Percentiles rank a stretch among this genome's conserved stretches.
phyloP scores from a whole-genome alignment of 1,284 basidiomycete species.

The Microstroma glucosiphilum region DNA sequence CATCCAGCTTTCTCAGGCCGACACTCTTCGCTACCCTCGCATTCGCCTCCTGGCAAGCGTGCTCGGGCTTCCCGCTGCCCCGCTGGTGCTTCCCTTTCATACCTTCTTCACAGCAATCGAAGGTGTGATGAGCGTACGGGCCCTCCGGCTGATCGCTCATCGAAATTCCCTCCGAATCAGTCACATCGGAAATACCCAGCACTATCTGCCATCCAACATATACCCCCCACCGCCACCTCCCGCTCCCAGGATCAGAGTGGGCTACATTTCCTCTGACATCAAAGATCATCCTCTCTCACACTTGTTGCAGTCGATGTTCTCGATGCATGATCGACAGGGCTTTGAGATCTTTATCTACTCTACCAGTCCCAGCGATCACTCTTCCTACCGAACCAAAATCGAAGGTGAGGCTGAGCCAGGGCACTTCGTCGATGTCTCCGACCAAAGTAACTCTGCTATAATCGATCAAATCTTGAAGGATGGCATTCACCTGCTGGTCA shows the following conservation, averaged over 20 bases:
- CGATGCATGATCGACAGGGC: slow-evolving; percentile 55
- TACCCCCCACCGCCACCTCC: slow-evolving; percentile 59
- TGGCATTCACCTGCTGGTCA: slow-evolving; percentile 60
- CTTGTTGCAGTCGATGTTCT: slow-evolving; percentile 62
- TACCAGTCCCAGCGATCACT: slow-evolving; percentile 58
- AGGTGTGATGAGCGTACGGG: slow-evolving; percentile 53
- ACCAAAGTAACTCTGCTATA: slow-evolving; percentile 54
- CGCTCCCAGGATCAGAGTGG: slow-evolving; percentile 56
- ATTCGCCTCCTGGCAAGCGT: slow-evolving; percentile 50
- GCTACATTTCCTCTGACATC: slow-evolving; percentile 62
- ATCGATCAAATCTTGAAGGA: slow-evolving; percentile 56
- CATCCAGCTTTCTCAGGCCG: slow-evolving; percentile 8
- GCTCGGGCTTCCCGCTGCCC: slow-evolving; percentile 54
- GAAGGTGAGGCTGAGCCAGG: slow-evolving; percentile 53
- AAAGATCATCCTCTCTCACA: slow-evolving; percentile 63
- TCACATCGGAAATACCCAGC: slow-evolving; percentile 55
- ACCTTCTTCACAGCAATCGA: slow-evolving; percentile 58
- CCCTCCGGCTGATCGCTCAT: slow-evolving; percentile 60
- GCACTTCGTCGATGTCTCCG: slow-evolving; percentile 58
- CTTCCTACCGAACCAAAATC: slow-evolving; percentile 58
- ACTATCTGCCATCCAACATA: slow-evolving; percentile 57
- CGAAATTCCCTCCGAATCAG: slow-evolving; percentile 60
- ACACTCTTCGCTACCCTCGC: slow-evolving; percentile 41
- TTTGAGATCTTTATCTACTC: slow-evolving; percentile 60
- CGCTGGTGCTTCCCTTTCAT: slow-evolving; percentile 61